These are phyloP conservation scores for Botryotinia convoluta DNA, from an alignment of 2,329 filamentous ascomycete species.

Conservation along the genomic window DNA sequence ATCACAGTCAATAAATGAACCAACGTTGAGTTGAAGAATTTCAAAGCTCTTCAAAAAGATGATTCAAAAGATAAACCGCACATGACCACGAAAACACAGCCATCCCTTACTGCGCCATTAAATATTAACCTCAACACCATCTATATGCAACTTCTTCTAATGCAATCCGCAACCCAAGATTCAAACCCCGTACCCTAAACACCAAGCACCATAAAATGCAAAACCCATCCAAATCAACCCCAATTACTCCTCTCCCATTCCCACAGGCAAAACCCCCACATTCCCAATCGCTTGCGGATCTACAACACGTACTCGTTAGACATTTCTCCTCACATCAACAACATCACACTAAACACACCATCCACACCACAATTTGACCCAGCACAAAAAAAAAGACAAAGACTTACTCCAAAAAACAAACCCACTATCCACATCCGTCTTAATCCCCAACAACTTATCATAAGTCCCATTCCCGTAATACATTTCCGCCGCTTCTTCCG, in stretches of 20 bases:
- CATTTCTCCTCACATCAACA: background rate
- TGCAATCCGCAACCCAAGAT: background rate
- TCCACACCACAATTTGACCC: background rate
- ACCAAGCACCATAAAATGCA: background rate
- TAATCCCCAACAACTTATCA: conserved; percentile 27
- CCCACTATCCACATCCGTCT: conserved; percentile 26
- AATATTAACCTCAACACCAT: background rate
- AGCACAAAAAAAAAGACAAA: background rate
- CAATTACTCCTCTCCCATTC: background rate
- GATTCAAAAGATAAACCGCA: too few species aligned
- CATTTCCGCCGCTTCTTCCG: conserved; percentile 21
- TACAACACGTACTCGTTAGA: background rate
- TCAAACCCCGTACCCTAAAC: too few species aligned
- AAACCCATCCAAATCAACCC: background rate
- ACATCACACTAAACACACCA: background rate
- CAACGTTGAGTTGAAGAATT: too few species aligned
- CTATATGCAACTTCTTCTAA: background rate
- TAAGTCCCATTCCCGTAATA: conserved; percentile 32
- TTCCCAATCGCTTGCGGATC: conserved; percentile 24
- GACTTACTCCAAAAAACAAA: conserved; percentile 29
- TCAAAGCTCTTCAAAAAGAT: too few species aligned
- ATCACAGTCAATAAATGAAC: background rate
- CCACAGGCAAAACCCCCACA: conserved; percentile 12
- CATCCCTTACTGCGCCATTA: background rate
- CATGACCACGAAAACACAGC: too few species aligned